Conservation (phyloP, 352 stramenopile genomes). For the Globisporangium lucens region DNA sequence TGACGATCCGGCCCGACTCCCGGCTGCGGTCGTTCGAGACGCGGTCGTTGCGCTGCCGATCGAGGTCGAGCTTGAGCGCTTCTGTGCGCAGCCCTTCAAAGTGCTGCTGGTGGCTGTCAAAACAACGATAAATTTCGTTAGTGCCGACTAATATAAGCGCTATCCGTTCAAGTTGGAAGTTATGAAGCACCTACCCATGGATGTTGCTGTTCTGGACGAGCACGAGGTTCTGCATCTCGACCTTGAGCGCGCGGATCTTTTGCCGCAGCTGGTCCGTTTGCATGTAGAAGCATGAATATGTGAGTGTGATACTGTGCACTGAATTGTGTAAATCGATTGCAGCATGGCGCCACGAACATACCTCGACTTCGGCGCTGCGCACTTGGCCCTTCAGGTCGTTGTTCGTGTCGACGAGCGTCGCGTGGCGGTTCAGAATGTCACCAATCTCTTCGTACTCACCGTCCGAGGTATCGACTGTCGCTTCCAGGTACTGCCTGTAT, state of each 20-base stretch:
- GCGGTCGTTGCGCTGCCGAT: conserved; percentile 71
- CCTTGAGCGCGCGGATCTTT: conserved; percentile 72
- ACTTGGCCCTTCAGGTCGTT: conserved; percentile 81
- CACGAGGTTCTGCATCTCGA: conserved; percentile 80
- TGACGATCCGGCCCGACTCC: conserved; percentile 88
- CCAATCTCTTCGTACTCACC: conserved; percentile 83
- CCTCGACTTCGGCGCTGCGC: conserved; percentile 57
- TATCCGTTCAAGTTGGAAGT: neutral
- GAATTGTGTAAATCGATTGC: neutral
- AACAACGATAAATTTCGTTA: neutral
- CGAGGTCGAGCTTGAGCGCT: conserved; percentile 77
- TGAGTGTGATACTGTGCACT: neutral
- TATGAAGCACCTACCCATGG: conserved; percentile 31
- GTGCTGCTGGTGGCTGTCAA: conserved; percentile 64
- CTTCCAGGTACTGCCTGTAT: conserved; percentile 84
- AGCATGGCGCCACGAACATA: conserved; percentile 5
- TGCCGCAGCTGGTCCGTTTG: conserved; percentile 74
- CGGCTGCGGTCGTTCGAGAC: conserved; percentile 79
- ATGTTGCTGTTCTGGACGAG: conserved; percentile 86
- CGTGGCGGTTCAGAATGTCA: conserved; percentile 82
- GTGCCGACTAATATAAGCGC: neutral
- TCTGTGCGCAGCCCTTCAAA: conserved; percentile 74
- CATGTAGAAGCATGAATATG: neutral
- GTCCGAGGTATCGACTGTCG: conserved; percentile 77
- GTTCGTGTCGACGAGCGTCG: conserved; percentile 87